Evolutionary conservation across 2,329 filamentous ascomycete species (phyloP).

Genomic region (Beauveria sp.): DNA sequence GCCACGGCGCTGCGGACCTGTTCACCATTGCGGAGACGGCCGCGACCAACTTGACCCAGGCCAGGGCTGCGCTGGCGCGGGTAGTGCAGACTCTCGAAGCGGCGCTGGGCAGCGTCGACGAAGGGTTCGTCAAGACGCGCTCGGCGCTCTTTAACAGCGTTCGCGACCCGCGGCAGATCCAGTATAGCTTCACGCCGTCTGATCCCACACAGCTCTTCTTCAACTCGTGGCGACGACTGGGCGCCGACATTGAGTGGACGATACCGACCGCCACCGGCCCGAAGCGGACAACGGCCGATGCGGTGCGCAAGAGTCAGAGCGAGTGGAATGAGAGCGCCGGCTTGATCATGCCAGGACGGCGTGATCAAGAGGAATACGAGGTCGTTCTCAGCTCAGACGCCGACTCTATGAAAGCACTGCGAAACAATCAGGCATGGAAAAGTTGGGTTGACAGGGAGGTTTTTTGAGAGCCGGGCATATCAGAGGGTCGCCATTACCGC

Average conservation of each 20-base stretch:
- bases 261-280: constrained; percentile 19
- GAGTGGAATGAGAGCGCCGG: constrained; percentile 24
- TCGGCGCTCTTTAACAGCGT: constrained; percentile 26
- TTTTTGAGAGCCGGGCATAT: not conserved
- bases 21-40: constrained; percentile 14
- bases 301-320: constrained; percentile 23
- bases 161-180: constrained; percentile 32
- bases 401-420: constrained; percentile 22
- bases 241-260: constrained; percentile 31
- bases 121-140: constrained; percentile 32
- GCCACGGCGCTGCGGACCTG: constrained; percentile 18
- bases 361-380: constrained; percentile 19
- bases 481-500: not conserved
- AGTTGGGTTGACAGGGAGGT: constrained; percentile 20
- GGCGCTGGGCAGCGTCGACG: constrained; percentile 26
- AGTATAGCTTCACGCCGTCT: constrained; percentile 33
- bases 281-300: constrained; percentile 18
- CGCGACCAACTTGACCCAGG: constrained; percentile 11
- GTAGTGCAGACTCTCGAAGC: constrained; percentile 24
- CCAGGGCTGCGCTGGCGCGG: constrained; percentile 19
- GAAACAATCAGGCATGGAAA: constrained; percentile 20
- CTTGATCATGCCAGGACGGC: constrained; percentile 24
- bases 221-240: constrained; percentile 39
- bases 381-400: constrained; percentile 24
- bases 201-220: constrained; percentile 32